phyloP scores from a whole-genome alignment of 768 basidiomycete species.

The Sporobolomyces pararoseus region DNA sequence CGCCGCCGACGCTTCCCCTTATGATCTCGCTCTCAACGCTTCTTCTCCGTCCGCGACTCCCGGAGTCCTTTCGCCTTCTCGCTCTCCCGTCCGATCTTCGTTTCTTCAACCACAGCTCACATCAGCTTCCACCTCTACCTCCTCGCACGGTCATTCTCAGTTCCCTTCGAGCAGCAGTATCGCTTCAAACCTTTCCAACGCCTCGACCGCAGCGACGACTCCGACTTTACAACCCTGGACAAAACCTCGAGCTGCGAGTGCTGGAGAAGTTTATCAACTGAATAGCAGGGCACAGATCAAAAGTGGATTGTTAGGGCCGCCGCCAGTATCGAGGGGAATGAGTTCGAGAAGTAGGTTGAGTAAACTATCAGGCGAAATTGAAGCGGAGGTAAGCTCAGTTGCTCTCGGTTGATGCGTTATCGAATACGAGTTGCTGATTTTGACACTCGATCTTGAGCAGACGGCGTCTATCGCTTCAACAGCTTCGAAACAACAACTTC shows the following conservation, averaged over 20 bases:
- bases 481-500: background rate
- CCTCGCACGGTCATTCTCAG: background rate
- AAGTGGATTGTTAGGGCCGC: slow-evolving; percentile 16
- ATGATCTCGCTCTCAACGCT: slow-evolving; percentile 28
- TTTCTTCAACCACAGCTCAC: slow-evolving; percentile 11
- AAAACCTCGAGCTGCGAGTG: slow-evolving; percentile 22
- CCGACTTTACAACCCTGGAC: slow-evolving; percentile 22
- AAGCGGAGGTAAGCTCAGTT: slow-evolving; percentile 20
- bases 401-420: background rate
- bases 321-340: background rate
- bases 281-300: slow-evolving; percentile 15
- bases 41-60: slow-evolving; percentile 1
- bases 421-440: background rate
- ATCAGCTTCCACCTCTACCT: background rate
- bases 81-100: slow-evolving; percentile 1
- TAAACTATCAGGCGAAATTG: slow-evolving; percentile 40
- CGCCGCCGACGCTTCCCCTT: slow-evolving; percentile 25
- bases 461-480: slow-evolving; percentile 14
- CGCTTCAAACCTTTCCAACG: slow-evolving; percentile 1
- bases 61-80: background rate
- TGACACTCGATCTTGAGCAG: background rate
- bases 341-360: slow-evolving; percentile 17
- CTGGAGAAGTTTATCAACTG: slow-evolving; percentile 2
- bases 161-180: slow-evolving; percentile 12
- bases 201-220: slow-evolving; percentile 3